phyloP scores from a whole-genome alignment of 176 grass and related monocot species.

The Typha latifolia region DNA sequence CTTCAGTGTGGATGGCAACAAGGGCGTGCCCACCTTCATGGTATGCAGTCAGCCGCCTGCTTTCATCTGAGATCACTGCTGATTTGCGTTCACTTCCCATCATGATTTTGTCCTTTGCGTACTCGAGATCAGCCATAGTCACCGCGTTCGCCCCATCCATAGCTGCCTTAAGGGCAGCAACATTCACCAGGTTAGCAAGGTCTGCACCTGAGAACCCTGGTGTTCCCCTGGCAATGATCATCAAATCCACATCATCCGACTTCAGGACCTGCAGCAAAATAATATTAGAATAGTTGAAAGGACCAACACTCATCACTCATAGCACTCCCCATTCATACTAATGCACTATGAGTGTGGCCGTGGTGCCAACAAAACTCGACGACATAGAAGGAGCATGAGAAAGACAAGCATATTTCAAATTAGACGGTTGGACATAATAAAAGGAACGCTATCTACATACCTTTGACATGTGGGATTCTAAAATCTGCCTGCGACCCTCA shows the following conservation, averaged over 20 bases:
- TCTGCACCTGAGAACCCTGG: slow-evolving; percentile 95
- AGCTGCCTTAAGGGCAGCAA: slow-evolving; percentile 85
- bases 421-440: too few species aligned
- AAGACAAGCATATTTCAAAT: too few species aligned
- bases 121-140: slow-evolving; percentile 77
- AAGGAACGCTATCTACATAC: slow-evolving; percentile 3
- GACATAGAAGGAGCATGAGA: too few species aligned
- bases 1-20: slow-evolving; percentile 86
- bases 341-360: too few species aligned
- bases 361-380: too few species aligned
- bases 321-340: too few species aligned
- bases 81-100: slow-evolving; percentile 97
- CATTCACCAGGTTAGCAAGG: slow-evolving; percentile 90
- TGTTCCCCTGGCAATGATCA: slow-evolving; percentile 85
- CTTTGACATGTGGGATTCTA: slow-evolving; percentile 90
- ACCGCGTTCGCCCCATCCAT: slow-evolving; percentile 87
- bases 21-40: slow-evolving; percentile 97
- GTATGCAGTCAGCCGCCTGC: slow-evolving; percentile 70
- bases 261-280: slow-evolving; percentile 50
- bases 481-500: slow-evolving; percentile 73
- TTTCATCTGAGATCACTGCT: slow-evolving; percentile 75
- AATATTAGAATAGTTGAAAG: background rate
- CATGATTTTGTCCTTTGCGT: slow-evolving; percentile 90
- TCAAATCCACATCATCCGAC: slow-evolving; percentile 81
- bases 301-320: too few species aligned